These are phyloP conservation scores for Apodospora peruviana DNA, from an alignment of 495 filamentous ascomycete genomes.

Conservation along the genomic window DNA sequence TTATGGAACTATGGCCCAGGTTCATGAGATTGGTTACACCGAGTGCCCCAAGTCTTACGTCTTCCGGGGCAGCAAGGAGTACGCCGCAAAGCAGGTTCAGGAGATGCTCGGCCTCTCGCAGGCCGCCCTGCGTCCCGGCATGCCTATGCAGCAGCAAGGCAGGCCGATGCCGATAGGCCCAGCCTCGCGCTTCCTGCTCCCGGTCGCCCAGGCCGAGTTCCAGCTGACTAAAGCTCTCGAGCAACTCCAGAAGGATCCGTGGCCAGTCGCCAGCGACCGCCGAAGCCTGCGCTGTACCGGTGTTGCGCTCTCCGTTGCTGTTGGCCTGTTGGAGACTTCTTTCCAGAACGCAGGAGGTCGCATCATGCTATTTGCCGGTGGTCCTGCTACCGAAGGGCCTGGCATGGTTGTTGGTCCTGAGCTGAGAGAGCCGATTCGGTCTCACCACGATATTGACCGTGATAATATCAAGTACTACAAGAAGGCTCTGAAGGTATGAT, in stretches of 20 bases:
- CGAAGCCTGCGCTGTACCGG: conserved; percentile 91
- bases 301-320: conserved; percentile 90
- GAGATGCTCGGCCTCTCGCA: conserved; percentile 89
- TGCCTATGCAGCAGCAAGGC: conserved; percentile 68
- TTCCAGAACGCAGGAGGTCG: conserved; percentile 93
- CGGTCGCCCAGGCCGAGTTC: conserved; percentile 94
- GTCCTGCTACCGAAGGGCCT: conserved; percentile 91
- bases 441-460: conserved; percentile 97
- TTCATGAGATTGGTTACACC: conserved; percentile 96
- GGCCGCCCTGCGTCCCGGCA: conserved; percentile 66
- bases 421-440: conserved; percentile 92
- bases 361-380: conserved; percentile 97
- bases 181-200: conserved; percentile 85
- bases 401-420: conserved; percentile 98
- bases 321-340: conserved; percentile 85
- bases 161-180: conserved; percentile 73
- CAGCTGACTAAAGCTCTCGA: conserved; percentile 97
- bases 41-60: conserved; percentile 99
- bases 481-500: conserved; percentile 95
- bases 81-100: conserved; percentile 91
- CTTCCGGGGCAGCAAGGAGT: conserved; percentile 97
- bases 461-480: conserved; percentile 99
- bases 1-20: conserved; percentile 97
- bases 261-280: conserved; percentile 94
- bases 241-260: conserved; percentile 94